Base-by-base conservation (phyloP, 768 basidiomycete species). In the Atractiella rhizophila region DNA sequence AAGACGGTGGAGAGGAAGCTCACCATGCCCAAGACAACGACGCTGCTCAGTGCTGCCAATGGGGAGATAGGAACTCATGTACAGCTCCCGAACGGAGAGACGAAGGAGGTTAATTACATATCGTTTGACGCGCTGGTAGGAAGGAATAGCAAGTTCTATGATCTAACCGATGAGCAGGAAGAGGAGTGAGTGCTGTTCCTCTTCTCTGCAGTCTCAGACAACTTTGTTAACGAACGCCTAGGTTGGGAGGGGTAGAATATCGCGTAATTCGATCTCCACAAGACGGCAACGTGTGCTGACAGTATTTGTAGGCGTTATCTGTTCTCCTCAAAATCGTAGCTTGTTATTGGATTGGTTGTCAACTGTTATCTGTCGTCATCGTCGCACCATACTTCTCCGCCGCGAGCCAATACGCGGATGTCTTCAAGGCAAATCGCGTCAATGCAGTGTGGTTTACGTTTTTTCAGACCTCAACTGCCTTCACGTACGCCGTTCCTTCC, bases 171-270 rank as follows among this genome's bases (percentile, higher is more conserved):
- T 16, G 80, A 83, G 35, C 77, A 94, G 53, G 62, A 79, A 50
- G 83, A 88, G 49, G 82, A 91, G 56, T n/a, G n/a, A n/a, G n/a
- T n/a, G n/a, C n/a, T n/a, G n/a, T n/a, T n/a, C n/a, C n/a, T n/a
- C n/a, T n/a, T n/a, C n/a, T n/a, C n/a, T n/a, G n/a, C n/a, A n/a
- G n/a, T n/a, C n/a, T n/a, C n/a, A n/a, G n/a, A n/a, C n/a, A n/a
- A n/a, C n/a, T n/a, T n/a, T n/a, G n/a, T n/a, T n/a, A n/a, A n/a
- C n/a, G n/a, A n/a, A n/a, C n/a, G n/a, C n/a, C n/a, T n/a, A n/a
- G n/a, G n/a, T 61, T 96, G 4, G 85, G 85, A 4, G 86, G 88
- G 16, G 76, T 91, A 6, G 88, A 98, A 56, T 96, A 79, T 54
- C 68, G 83, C 9, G 49, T 52, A 18, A 12, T 41, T 43, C n/a